Evolutionary conservation across 495 filamentous ascomycete genomes (phyloP).

Genomic region (Penicillium diatomitis): DNA sequence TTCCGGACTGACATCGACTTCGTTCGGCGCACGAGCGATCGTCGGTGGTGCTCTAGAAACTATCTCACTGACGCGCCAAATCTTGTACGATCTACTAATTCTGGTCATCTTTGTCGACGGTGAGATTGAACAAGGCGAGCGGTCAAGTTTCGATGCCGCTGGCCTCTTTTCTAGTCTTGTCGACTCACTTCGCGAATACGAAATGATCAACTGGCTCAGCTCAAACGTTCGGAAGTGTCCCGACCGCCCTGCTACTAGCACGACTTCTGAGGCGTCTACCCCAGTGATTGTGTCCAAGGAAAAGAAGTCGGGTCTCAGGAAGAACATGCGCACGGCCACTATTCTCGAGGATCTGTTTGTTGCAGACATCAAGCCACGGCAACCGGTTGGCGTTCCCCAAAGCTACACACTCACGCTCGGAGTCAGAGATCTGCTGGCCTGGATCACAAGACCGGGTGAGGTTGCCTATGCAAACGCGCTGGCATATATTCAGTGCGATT

Average conservation of each 20-base stretch:
- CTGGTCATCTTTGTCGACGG: slow-evolving; percentile 73
- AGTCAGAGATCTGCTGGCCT: slow-evolving; percentile 41
- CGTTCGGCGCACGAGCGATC: slow-evolving; percentile 62
- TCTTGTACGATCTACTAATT: slow-evolving; percentile 75
- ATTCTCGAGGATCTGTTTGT: slow-evolving; percentile 45
- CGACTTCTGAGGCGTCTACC: slow-evolving; percentile 12
- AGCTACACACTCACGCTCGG: slow-evolving; percentile 39
- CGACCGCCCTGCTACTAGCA: slow-evolving; percentile 8
- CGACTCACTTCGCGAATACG: slow-evolving; percentile 57
- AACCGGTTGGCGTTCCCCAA: slow-evolving; percentile 30
- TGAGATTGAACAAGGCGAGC: slow-evolving; percentile 60
- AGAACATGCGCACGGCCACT: slow-evolving; percentile 23
- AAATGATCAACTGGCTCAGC: slow-evolving; percentile 74
- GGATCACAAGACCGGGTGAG: slow-evolving; percentile 37
- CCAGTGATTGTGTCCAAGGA: slow-evolving; percentile 22
- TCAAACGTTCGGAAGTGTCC: slow-evolving; percentile 38
- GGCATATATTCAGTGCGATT: slow-evolving; percentile 56
- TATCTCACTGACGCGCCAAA: slow-evolving; percentile 51
- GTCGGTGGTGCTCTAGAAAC: slow-evolving; percentile 72
- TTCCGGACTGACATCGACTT: slow-evolving; percentile 44
- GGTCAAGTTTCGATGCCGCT: slow-evolving; percentile 56
- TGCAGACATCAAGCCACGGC: slow-evolving; percentile 36
- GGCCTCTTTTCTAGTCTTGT: slow-evolving; percentile 60
- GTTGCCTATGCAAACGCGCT: slow-evolving; percentile 38
- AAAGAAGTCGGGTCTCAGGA: slow-evolving; percentile 11